phyloP scores from a whole-genome alignment of 495 filamentous ascomycete genomes.

The Xylaria cubensis region DNA sequence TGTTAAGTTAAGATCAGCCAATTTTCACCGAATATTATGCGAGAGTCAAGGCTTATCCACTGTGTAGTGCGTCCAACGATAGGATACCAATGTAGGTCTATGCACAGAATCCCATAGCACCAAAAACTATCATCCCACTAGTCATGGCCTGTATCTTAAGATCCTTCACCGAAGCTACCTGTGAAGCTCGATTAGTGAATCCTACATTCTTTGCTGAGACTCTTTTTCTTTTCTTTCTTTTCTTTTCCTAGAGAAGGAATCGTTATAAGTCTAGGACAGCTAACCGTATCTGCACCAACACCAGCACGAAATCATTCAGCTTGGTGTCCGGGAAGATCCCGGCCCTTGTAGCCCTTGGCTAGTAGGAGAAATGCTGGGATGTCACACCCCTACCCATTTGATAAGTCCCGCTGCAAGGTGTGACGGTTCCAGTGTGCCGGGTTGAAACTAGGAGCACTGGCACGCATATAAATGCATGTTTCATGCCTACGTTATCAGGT shows the following conservation, averaged over 20 bases:
- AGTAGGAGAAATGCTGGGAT: background rate
- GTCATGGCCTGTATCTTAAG: background rate
- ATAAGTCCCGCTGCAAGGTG: slow-evolving; percentile 7
- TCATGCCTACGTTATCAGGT: background rate
- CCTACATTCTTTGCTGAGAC: background rate
- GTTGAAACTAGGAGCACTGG: background rate
- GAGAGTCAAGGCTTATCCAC: background rate
- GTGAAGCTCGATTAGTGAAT: background rate
- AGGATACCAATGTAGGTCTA: background rate
- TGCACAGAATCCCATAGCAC: background rate
- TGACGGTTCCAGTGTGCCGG: slow-evolving; percentile 14
- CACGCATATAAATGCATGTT: background rate
- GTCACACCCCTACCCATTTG: background rate
- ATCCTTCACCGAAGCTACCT: background rate
- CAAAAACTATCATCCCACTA: background rate
- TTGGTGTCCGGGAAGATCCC: background rate
- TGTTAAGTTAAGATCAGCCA: background rate
- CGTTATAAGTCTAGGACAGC: background rate
- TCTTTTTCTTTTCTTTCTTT: background rate
- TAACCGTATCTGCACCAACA: background rate
- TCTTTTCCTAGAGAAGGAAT: background rate
- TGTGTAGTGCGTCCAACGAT: background rate
- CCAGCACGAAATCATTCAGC: no score
- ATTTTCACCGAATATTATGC: background rate
- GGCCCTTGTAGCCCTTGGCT: slow-evolving; percentile 3